Percentiles rank a stretch among this genome's conserved stretches.
Evolutionary conservation across 352 stramenopile species (phyloP).

Genomic region (Thraustochytrium striatum): DNA sequence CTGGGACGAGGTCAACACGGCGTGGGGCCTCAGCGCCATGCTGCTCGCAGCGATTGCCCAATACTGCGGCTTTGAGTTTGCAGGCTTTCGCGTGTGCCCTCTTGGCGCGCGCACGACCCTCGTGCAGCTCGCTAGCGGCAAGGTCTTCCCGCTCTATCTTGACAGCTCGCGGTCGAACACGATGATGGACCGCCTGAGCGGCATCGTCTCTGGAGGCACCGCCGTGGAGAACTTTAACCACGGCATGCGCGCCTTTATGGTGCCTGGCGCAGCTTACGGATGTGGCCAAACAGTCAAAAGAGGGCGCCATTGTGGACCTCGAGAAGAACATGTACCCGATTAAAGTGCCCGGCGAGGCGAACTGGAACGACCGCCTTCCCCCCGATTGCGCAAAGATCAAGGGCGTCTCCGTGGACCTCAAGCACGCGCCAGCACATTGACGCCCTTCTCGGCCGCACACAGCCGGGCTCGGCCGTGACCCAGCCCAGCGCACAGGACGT

Average conservation of each 20-base stretch:
- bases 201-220: not conserved
- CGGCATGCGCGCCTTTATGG: conserved; percentile 33
- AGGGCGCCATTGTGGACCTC: not conserved
- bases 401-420: not conserved
- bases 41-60: conserved; percentile 32
- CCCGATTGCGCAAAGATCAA: conserved; percentile 7
- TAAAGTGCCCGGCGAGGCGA: not conserved
- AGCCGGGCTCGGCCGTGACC: not conserved
- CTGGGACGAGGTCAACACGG: conserved; percentile 44
- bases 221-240: conserved; percentile 28
- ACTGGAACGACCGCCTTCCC: not conserved
- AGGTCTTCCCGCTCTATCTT: conserved; percentile 30
- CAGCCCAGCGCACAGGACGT: not conserved
- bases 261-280: conserved; percentile 20
- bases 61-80: not conserved
- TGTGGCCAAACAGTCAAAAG: not conserved
- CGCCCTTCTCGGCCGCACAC: too few relatives aligned
- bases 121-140: not conserved
- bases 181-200: conserved; percentile 20
- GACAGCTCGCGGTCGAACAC: conserved; percentile 11
- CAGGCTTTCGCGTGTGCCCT: conserved; percentile 10
- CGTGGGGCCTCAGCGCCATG: conserved; percentile 43
- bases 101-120: conserved; percentile 21
- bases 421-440: not conserved
- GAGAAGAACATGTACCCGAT: conserved; percentile 34